phyloP scores from a whole-genome alignment of 495 filamentous ascomycete genomes.

The Talaromyces liani region DNA sequence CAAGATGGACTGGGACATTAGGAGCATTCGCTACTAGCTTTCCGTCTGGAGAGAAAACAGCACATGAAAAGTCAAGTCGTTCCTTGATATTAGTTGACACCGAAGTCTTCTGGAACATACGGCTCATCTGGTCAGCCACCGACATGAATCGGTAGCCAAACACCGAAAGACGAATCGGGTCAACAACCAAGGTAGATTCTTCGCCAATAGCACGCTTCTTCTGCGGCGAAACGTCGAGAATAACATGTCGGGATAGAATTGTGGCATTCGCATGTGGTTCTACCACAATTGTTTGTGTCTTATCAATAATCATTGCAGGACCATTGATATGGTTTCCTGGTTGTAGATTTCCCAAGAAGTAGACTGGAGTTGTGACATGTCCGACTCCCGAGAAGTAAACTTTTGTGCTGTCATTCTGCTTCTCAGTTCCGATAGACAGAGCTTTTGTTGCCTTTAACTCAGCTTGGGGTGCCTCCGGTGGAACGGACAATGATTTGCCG shows the following conservation, averaged over 20 bases:
- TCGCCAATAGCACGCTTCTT: slow-evolving; percentile 14
- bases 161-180: slow-evolving; percentile 91
- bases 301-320: slow-evolving; percentile 87
- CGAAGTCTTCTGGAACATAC: slow-evolving; percentile 91
- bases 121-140: slow-evolving; percentile 96
- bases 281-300: slow-evolving; percentile 95
- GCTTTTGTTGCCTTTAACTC: slow-evolving; percentile 35
- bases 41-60: slow-evolving; percentile 82
- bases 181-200: slow-evolving; percentile 55
- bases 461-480: slow-evolving; percentile 21
- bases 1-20: slow-evolving; percentile 88
- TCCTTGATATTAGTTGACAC: slow-evolving; percentile 99
- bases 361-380: slow-evolving; percentile 67
- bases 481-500: slow-evolving; percentile 51
- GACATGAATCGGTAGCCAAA: slow-evolving; percentile 98
- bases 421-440: slow-evolving; percentile 19
- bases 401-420: slow-evolving; percentile 20
- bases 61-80: slow-evolving; percentile 92
- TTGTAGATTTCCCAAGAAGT: slow-evolving; percentile 67
- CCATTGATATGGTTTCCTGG: slow-evolving; percentile 71
- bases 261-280: slow-evolving; percentile 61
- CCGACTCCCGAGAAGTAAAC: slow-evolving; percentile 26
- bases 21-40: slow-evolving; percentile 92
- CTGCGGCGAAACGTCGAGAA: slow-evolving; percentile 47
- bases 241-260: slow-evolving; percentile 34